Conservation (phyloP, 1,139 yeast genomes). For the Yamadazyma taylorii region DNA sequence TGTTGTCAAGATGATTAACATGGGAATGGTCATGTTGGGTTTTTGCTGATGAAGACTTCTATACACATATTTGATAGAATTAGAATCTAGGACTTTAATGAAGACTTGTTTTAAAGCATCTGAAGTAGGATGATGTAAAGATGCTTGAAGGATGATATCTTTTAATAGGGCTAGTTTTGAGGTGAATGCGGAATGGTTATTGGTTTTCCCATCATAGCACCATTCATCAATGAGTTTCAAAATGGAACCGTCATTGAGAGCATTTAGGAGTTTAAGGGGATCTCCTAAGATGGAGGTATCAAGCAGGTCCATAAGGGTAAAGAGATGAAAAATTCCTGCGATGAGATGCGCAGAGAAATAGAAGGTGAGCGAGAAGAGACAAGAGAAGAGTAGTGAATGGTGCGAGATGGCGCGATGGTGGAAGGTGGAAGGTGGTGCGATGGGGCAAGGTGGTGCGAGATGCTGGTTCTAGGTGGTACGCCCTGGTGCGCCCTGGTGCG, state of each 20-base stretch:
- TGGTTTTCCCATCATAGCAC: constrained; percentile 65
- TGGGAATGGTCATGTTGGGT: constrained; percentile 62
- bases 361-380: neutral
- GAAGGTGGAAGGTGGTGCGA: too few relatives aligned
- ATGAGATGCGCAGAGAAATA: constrained; percentile 2
- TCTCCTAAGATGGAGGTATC: constrained; percentile 9
- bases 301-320: constrained; percentile 14
- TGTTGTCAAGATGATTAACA: constrained; percentile 53
- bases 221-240: constrained; percentile 37
- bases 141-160: constrained; percentile 2
- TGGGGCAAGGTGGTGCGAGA: too few relatives aligned
- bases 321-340: constrained; percentile 9
- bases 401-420: too few relatives aligned
- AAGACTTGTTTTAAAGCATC: constrained; percentile 29
- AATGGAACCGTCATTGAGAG: constrained; percentile 17
- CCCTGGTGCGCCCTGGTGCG: too few relatives aligned
- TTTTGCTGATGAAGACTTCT: constrained; percentile 63
- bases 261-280: constrained; percentile 12
- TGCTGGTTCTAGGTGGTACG: too few relatives aligned
- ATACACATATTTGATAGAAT: constrained; percentile 63
- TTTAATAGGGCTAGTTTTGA: constrained; percentile 29
- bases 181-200: constrained; percentile 54
- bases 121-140: neutral
- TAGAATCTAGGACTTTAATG: constrained; percentile 48
- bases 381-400: neutral